phyloP scores from a whole-genome alignment of 495 filamentous ascomycete genomes.

The Tetracladium marchalianum region DNA sequence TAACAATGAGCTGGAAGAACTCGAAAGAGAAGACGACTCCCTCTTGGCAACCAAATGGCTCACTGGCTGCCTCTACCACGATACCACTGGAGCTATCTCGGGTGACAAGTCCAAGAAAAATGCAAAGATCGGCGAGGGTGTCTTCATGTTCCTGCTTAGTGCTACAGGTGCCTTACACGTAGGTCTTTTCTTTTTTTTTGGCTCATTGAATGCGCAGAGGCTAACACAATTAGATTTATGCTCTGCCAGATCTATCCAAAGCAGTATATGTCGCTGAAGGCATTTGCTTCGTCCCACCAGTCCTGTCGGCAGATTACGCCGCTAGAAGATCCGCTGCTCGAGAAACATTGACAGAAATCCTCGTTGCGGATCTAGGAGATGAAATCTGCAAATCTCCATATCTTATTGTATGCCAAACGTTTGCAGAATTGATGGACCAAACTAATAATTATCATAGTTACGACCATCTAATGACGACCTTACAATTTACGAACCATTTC shows the following conservation, averaged over 20 bases:
- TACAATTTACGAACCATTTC: slow-evolving; percentile 76
- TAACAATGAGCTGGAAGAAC: slow-evolving; percentile 76
- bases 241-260: slow-evolving; percentile 49
- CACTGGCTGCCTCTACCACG: slow-evolving; percentile 69
- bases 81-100: slow-evolving; percentile 47
- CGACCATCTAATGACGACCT: slow-evolving; percentile 74
- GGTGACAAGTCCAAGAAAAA: slow-evolving; percentile 28
- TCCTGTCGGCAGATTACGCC: slow-evolving; percentile 59
- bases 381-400: slow-evolving; percentile 57
- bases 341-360: slow-evolving; percentile 63
- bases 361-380: slow-evolving; percentile 81
- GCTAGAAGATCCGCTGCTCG: slow-evolving; percentile 58
- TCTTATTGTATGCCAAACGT: slow-evolving; percentile 52
- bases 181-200: slow-evolving; percentile 21
- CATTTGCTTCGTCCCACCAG: slow-evolving; percentile 66
- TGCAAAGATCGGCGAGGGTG: slow-evolving; percentile 31
- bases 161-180: slow-evolving; percentile 64
- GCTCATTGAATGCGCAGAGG: not conserved
- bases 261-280: slow-evolving; percentile 57
- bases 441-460: slow-evolving; percentile 35
- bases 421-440: slow-evolving; percentile 1
- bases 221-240: slow-evolving; percentile 41
- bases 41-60: slow-evolving; percentile 58
- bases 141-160: slow-evolving; percentile 67
- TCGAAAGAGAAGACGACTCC: slow-evolving; percentile 46